A percentile compares a stretch with the other conserved stretches of the same genome.
phyloP scores from a whole-genome alignment of 169 alveolate genomes.

The Prorocentrum cordatum region DNA sequence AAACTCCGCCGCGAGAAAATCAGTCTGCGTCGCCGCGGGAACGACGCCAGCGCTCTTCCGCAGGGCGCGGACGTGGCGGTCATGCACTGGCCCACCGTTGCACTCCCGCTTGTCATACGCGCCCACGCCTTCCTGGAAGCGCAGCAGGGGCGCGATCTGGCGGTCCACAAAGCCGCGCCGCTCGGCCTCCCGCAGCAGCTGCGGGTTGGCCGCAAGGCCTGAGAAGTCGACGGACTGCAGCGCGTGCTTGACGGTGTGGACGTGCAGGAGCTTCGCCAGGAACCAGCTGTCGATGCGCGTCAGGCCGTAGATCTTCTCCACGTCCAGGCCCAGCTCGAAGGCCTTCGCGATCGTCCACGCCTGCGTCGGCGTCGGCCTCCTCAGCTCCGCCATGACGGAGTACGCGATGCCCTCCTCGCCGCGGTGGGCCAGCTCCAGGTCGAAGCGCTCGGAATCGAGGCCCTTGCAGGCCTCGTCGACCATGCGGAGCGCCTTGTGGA shows the following conservation, averaged over 20 bases:
- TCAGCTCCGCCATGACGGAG: slow-evolving; percentile 31
- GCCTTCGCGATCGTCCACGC: slow-evolving; percentile 82
- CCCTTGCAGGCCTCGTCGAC: slow-evolving; percentile 64
- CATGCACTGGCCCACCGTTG: slow-evolving; percentile 34
- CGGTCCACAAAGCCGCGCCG: slow-evolving; percentile 55
- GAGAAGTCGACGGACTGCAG: too few species aligned
- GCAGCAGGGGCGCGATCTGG: slow-evolving; percentile 32
- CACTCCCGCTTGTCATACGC: slow-evolving; percentile 32
- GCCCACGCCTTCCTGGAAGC: too few species aligned
- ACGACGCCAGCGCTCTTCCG: slow-evolving; percentile 30
- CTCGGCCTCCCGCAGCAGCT: slow-evolving; percentile 60
- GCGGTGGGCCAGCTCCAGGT: slow-evolving; percentile 30
- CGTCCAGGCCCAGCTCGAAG: slow-evolving; percentile 76
- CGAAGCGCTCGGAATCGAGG: slow-evolving; percentile 48
- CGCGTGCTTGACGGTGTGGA: slow-evolving; percentile 71
- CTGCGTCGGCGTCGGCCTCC: slow-evolving; percentile 50
- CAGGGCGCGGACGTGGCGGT: slow-evolving; percentile 14
- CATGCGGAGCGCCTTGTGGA: slow-evolving; percentile 84
- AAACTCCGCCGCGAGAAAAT: slow-evolving; percentile 84
- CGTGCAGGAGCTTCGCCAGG: slow-evolving; percentile 77
- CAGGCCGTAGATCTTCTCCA: slow-evolving; percentile 76
- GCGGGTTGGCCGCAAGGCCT: too few species aligned
- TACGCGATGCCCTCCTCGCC: not conserved
- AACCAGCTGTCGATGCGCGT: slow-evolving; percentile 84
- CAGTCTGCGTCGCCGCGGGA: slow-evolving; percentile 81